Evolutionary conservation across 176 grass and related monocot species (phyloP), one percentile per base, ranked within the genome.

Genomic region (bread wheat (Triticum aestivum)): DNA sequence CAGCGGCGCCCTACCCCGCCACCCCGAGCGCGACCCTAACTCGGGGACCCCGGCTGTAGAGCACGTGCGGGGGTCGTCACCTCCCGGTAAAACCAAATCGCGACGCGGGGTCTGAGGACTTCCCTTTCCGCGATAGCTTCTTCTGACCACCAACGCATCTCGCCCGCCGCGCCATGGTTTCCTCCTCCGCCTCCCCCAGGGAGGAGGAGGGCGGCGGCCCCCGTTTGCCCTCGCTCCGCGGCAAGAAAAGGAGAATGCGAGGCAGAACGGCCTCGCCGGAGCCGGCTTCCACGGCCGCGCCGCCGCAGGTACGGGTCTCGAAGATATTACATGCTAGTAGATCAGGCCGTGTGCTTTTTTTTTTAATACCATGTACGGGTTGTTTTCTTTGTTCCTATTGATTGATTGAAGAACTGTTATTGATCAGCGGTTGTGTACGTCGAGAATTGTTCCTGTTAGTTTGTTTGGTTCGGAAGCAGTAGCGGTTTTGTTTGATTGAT

Each of bases 161-260:
- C 61, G 83, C 77, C 88, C 83, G 83, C 51, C 51, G 51, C 51
- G 51, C 77, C 83, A 81, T 89, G 88, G 83, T 69, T 85, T 89
- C 87, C 30, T 79, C 81, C 56, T 51, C 81, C 29, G 73, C 44
- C 81, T 78, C 87, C 81, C 42, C 59, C 5, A 45, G 20, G 69
- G 79, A 82, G 69, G 65, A 14, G 56, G 69, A 64, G 17, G 63
- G 9, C 62, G 34, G 51, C 39, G 35, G 42, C 45, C 11, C 59
- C 9, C 11, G 7, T 41, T n/a, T 17, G 38, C 5, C 66, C 75
- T 18, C 5, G 42, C 87, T 59, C 23, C 42, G 59, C 41, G 75
- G 32, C 76, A 59, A 66, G 44, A 89, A 89, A 59, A 80, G 45
- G 77, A 51, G 77, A 89, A 89, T 85, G 88, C 13, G 54, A 81